Conservation (phyloP, 208 protist genomes). For the Trichomonas gallinae region DNA sequence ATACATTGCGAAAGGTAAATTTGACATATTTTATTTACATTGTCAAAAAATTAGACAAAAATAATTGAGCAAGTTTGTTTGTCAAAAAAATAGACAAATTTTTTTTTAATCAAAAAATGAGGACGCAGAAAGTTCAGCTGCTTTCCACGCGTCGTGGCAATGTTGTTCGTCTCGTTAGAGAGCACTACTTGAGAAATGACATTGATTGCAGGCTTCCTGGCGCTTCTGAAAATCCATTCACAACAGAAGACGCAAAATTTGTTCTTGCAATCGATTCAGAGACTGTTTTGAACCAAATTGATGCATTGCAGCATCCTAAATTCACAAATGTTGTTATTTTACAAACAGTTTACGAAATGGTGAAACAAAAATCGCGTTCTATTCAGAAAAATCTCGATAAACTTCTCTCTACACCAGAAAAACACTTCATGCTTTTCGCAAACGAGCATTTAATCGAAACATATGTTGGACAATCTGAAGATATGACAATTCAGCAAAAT, state of each 20-base stretch:
- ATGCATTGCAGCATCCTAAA: neutral
- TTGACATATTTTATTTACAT: no score
- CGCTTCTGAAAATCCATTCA: neutral
- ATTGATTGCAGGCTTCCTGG: neutral
- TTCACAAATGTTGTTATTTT: neutral
- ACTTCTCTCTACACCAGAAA: neutral
- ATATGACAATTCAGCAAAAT: neutral
- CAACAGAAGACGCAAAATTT: neutral
- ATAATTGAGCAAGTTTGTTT: no score
- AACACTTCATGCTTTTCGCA: neutral
- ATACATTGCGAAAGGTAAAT: no score
- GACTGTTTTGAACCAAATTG: neutral
- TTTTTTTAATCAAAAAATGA: neutral
- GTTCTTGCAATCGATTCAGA: neutral
- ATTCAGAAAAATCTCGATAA: neutral
- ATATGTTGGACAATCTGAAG: neutral
- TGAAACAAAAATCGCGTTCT: neutral
- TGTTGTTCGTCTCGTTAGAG: neutral
- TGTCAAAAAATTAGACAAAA: no score
- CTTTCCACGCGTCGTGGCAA: neutral
- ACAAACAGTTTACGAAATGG: neutral
- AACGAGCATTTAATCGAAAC: neutral
- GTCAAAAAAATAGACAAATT: neutral
- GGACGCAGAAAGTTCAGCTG: neutral
- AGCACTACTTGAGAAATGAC: neutral